phyloP scores from a whole-genome alignment of 441 rosid genomes.

The Theobroma grandiflorum region DNA sequence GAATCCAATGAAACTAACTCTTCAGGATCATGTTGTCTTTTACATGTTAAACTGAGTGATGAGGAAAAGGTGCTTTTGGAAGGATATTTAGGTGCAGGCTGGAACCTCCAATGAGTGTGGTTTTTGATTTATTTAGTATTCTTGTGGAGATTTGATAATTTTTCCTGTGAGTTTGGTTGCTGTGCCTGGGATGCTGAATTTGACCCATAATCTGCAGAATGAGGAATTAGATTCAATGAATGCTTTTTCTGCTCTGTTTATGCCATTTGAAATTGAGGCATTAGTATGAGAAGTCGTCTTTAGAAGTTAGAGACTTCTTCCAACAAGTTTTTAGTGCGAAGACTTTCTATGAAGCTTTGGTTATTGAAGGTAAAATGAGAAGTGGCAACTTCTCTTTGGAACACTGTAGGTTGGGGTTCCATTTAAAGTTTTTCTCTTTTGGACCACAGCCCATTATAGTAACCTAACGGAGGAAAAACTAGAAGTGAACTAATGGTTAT shows the following conservation, averaged over 20 bases:
- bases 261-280: background rate
- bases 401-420: constrained; percentile 6
- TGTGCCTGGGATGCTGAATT: background rate
- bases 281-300: background rate
- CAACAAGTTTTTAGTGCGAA: background rate
- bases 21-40: background rate
- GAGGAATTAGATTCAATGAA: constrained; percentile 8
- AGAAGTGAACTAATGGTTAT: background rate
- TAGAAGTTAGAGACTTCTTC: background rate
- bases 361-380: background rate
- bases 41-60: background rate
- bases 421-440: background rate
- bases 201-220: background rate
- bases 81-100: background rate
- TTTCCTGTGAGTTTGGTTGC: background rate
- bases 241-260: constrained; percentile 3
- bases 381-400: background rate
- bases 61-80: background rate
- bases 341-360: background rate
- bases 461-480: background rate
- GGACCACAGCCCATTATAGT: background rate
- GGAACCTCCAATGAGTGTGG: background rate
- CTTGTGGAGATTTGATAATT: background rate
- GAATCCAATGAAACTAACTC: background rate
- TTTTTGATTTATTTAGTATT: background rate